Evolutionary conservation across 1,284 basidiomycete species (phyloP).

Genomic region (Cutaneotrichosporon spelunceum): DNA sequence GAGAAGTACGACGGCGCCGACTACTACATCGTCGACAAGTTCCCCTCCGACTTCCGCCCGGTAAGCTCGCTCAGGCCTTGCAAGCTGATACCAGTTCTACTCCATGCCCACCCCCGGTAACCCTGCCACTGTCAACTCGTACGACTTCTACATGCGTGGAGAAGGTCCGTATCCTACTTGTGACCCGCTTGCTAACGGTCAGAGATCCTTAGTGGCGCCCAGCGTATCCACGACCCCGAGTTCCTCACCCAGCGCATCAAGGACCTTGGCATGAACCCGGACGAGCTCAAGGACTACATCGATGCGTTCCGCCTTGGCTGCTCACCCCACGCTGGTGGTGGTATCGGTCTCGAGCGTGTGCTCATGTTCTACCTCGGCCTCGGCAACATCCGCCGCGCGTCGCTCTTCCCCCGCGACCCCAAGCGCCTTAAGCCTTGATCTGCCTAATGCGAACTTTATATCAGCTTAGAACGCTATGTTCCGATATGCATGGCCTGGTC

Average conservation of each 20-base stretch:
- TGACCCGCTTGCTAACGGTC: neutral
- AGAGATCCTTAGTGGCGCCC: slow-evolving; percentile 95
- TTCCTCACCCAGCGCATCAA: slow-evolving; percentile 80
- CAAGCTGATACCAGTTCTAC: slow-evolving; percentile 76
- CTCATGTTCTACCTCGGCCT: slow-evolving; percentile 88
- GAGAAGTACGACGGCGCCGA: slow-evolving; percentile 86
- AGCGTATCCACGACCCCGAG: slow-evolving; percentile 88
- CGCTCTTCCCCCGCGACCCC: slow-evolving; percentile 92
- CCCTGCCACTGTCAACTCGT: slow-evolving; percentile 91
- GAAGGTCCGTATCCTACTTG: slow-evolving; percentile 53
- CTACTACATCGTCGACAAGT: slow-evolving; percentile 97
- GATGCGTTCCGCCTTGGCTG: slow-evolving; percentile 94
- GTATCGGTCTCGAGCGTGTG: slow-evolving; percentile 82
- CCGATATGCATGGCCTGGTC: neutral
- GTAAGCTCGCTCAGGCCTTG: neutral
- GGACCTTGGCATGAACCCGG: slow-evolving; percentile 69
- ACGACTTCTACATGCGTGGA: slow-evolving; percentile 99
- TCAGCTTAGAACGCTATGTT: neutral
- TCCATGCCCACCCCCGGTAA: slow-evolving; percentile 93
- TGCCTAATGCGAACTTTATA: neutral
- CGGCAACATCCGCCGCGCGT: slow-evolving; percentile 90
- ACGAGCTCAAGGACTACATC: slow-evolving; percentile 82
- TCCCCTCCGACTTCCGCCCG: slow-evolving; percentile 60
- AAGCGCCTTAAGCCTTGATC: slow-evolving; percentile 54
- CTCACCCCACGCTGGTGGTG: slow-evolving; percentile 66